These are phyloP conservation scores for Populus hybrid DNA, from an alignment of 441 rosid genomes.

Conservation along the genomic window DNA sequence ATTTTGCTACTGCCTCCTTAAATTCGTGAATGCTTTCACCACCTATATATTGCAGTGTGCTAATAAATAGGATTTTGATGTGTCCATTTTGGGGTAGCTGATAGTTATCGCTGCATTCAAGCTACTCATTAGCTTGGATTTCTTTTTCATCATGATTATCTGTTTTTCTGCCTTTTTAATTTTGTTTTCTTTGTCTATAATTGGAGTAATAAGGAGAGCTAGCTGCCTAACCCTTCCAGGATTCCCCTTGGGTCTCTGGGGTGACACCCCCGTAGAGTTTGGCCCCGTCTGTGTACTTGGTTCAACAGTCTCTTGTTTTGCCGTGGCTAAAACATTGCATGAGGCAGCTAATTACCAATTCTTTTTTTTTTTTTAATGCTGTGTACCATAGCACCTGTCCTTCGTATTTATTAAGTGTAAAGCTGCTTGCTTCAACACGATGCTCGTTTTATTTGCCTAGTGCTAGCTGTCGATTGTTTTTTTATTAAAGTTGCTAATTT, in stretches of 20 bases:
- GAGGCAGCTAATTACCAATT: background rate
- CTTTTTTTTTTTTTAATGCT: too few relatives aligned
- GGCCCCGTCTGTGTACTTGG: background rate
- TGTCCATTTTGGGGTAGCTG: background rate
- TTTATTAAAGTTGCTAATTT: background rate
- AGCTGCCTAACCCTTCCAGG: background rate
- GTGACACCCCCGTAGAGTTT: background rate
- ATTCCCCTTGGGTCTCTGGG: background rate
- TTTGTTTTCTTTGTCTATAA: background rate
- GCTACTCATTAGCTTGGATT: background rate
- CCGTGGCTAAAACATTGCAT: background rate
- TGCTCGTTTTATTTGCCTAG: background rate
- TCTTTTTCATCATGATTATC: background rate
- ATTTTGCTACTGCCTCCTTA: background rate
- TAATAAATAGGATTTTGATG: background rate
- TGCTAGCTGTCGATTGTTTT: conserved; percentile 3
- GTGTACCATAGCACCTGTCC: background rate
- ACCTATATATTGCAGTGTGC: background rate
- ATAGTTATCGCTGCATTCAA: background rate
- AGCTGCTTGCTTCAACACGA: background rate
- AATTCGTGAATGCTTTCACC: background rate
- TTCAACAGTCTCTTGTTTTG: background rate
- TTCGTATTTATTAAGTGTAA: background rate
- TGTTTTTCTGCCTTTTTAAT: background rate
- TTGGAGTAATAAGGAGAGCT: background rate